These are phyloP conservation scores for Trichophyton verrucosum DNA, from an alignment of 2,329 filamentous ascomycete species.

Conservation along the genomic window DNA sequence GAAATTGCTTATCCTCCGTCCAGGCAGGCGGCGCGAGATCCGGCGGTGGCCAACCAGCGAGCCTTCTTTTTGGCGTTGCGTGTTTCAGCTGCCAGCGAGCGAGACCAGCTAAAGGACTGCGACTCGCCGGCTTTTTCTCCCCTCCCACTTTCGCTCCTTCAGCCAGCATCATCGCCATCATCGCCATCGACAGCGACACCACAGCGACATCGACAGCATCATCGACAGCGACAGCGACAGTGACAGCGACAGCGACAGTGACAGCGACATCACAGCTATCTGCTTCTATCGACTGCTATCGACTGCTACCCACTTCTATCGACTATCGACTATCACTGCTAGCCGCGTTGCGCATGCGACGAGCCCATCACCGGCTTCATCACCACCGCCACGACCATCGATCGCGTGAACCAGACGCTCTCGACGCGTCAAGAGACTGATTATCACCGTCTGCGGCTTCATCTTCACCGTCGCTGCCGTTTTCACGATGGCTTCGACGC, in stretches of 20 bases:
- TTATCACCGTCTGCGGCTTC: conserved; percentile 7
- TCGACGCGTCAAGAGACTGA: conserved; percentile 21
- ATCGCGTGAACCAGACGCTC: conserved; percentile 9
- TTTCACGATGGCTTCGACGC: conserved; percentile 28
- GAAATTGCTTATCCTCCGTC: too few relatives aligned
- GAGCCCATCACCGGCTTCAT: not conserved
- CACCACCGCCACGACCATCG: not conserved
- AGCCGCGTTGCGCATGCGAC: too few relatives aligned
- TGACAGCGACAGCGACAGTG: not conserved
- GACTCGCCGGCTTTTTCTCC: too few relatives aligned
- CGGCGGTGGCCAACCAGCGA: not conserved
- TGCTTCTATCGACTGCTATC: too few relatives aligned
- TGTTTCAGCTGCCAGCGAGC: not conserved
- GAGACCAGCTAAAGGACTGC: too few relatives aligned
- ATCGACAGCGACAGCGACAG: not conserved
- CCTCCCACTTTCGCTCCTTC: too few relatives aligned
- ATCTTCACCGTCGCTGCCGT: conserved; percentile 9
- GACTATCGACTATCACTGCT: too few relatives aligned
- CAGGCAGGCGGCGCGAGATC: not conserved
- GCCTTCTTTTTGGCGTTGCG: not conserved
- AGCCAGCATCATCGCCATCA: not conserved
- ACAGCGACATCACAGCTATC: too few relatives aligned
- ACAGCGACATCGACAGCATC: not conserved
- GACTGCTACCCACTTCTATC: too few relatives aligned
- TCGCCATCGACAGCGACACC: not conserved